Evolutionary conservation across 2,329 filamentous ascomycete species (phyloP), one percentile per base, ranked within the genome.

Genomic region (Diaporthe sp.): DNA sequence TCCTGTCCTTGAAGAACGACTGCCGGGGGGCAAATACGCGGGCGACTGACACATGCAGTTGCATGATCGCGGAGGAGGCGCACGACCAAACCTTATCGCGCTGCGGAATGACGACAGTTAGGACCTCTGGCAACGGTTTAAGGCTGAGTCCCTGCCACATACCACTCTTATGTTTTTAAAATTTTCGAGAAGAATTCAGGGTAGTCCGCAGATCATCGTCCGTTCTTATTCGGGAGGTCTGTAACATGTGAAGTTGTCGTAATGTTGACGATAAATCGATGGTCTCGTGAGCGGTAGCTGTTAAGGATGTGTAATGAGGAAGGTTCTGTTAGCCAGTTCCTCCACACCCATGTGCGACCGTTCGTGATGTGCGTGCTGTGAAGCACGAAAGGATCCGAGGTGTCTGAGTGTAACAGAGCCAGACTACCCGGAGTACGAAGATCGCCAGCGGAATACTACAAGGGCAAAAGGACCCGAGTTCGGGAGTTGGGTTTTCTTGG

Each of bases 61-160:
- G 65, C 65, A 70, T 55, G 65, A 70, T 70, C 34, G 65, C 65
- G 49, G 65, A 55, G 49, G 65, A 4, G 49, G 49, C n/a, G 49
- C 34, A 55, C 22, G 17, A 55, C 34, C 49, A 70, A 70, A 70
- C 65, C 49, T 70, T 70, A 70, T 70, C 65, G 65, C 28, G 65
- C 25, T 55, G 65, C 65, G 34, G 65, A 70, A 42, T 70, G 49
- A 70, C 49, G 65, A 70, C 65, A 70, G 34, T 28, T 34, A 20
- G 34, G 49, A 42, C 34, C 7, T 28, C 34, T 53, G 65, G 65
- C 65, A 55, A 22, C 65, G 47, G 47, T 25, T 42, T 70, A 70
- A 70, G 65, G 65, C 65, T 70, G 65, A 42, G 47, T 20, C 49
- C 65, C 49, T 70, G 65, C 34, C 15, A 70, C n/a, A 55, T 42